Evolutionary conservation across 176 grass and related monocot genomes (phyloP), one percentile per base, ranked within the genome.

Genomic region (Lolium perenne): DNA sequence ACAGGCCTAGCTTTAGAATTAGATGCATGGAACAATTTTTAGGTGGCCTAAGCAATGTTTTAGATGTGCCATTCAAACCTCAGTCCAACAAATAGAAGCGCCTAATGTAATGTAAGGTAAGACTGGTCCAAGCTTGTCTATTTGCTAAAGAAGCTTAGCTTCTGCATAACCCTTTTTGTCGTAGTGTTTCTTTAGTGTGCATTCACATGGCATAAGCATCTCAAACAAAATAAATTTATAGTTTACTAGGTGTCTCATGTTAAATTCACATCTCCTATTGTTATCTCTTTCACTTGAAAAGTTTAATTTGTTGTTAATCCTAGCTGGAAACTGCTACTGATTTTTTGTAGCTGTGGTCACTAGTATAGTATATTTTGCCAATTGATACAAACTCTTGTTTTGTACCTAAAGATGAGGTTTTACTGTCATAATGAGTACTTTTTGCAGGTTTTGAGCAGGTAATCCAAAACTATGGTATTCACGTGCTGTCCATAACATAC

Each of bases 381-480:
- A 9, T 40, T 72, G 65, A 74, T 74, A 13, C 46, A 56, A 41
- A 38, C 45, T 87, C 1, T 9, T 71, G 74, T 53, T 16, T 47
- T 82, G 32, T 48, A 53, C 8, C 71, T 55, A 60, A 47, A 29
- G 14, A 20, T 62, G 60, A 49, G 69, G 10, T 51, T 45, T 18
- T 49, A 41, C 15, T 86, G 17, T 81, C 8, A 35, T 10, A 8
- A 29, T 1, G 2, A 16, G 29, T 38, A 6, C 41, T 38, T 2
- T 77, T 38, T 82, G 40, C 87, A 99, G 97, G 97, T 89, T 99
- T 99, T 85, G 94, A 99, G 89, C 92, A 99, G 85, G 97, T 94
- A 88, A 94, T 99, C 71, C 92, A 99, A 94, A 13, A 76, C 40
- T 96, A 94, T 88, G 94, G 90, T 18, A 90, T 99, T 87, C 97